Base-by-base conservation (phyloP, 176 grass and related monocot genomes). In the Oryza glaberrima region DNA sequence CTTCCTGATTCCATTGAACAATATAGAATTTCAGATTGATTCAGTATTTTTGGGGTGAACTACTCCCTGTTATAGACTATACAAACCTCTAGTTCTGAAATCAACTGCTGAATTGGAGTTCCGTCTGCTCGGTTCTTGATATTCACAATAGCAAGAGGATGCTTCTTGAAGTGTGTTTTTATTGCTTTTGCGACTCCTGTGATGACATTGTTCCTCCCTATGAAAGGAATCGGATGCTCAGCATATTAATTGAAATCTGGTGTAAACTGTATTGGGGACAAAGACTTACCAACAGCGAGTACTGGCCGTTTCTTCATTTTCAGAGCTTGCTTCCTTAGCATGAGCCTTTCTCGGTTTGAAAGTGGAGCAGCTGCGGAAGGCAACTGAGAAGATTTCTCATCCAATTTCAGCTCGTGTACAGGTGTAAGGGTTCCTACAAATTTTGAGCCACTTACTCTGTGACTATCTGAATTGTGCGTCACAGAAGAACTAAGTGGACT, bases 261-360 rank as follows among this genome's bases (percentile, higher is more conserved):
- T 64, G 11, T 45, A 69, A 17, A 38, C 2, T 63, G 48, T 60
- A 71, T 11, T 43, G 7, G 14, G 20, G 64, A 70, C 20, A 81
- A 81, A 65, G 10, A 83, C 16, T 32, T 89, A 98, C 95, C 95
- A 70, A 98, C 90, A 76, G 89, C 81, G 86, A 98, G 79, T 56
- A 95, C 91, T 32, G 93, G 96, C 41, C 85, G 76, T 69, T 95
- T 95, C 77, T 77, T 91, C 93, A 92, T 94, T 77, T 86, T 87
- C 22, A 98, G 91, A 30, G 96, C 96, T 86, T 98, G 96, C 84
- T 95, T 95, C 70, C 96, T 92, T 80, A 98, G 81, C 75, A 95
- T 10, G 23, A 95, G 93, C 80, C 93, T 98, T 85, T 98, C 93
- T 86, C 85, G 82, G 81, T 98, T 98, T 87, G 91, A 90, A n/a